Evolutionary conservation across 2,329 filamentous ascomycete species (phyloP), one percentile per base, ranked within the genome.

Genomic region (Monosporascus sp.): DNA sequence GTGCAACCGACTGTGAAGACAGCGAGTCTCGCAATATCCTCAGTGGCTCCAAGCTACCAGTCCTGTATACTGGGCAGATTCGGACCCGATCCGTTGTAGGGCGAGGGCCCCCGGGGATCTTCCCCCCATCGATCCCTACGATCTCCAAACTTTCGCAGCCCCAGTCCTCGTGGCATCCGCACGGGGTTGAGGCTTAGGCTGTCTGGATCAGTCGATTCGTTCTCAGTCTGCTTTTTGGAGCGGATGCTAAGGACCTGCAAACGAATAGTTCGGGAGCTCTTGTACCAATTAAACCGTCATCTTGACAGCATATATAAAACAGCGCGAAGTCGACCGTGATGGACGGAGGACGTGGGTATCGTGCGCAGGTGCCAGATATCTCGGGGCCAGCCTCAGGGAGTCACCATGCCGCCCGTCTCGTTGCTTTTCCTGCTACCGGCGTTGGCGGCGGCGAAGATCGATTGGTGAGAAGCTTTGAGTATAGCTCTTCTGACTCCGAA

Each of bases 401-500:
- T 22, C 36, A 48, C 25, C 15, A 57, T 55, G 55, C n/a, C 38
- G 14, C 41, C n/a, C 24, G n/a, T 51, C 48, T 18, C 50, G 9
- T 43, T 53, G 15, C 24, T 57, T 27, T 53, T 44, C n/a, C 22
- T 53, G 18, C 41, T 55, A 44, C 53, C 53, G n/a, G n/a, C 43
- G 3, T 45, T 57, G 39, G 53, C 50, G 11, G 50, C 50, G n/a
- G 55, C 50, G 5, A 50, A 48, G 35, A 57, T 57, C 35, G 52
- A 53, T 31, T 49, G 52, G 44, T 53, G 48, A 54, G 48, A 5
- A 44, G 20, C 8, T 55, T 20, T 14, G 8, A 22, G 18, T 9
- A 36, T 20, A 35, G 14, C 20, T 31, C 31, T 35, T 35, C 31
- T 35, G 9, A 14, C 11, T 11, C 4, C 2, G 31, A 11, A 35